Evolutionary conservation across 495 filamentous ascomycete genomes (phyloP), one percentile per base, ranked within the genome.

Genomic region (Durotheca rogersii): DNA sequence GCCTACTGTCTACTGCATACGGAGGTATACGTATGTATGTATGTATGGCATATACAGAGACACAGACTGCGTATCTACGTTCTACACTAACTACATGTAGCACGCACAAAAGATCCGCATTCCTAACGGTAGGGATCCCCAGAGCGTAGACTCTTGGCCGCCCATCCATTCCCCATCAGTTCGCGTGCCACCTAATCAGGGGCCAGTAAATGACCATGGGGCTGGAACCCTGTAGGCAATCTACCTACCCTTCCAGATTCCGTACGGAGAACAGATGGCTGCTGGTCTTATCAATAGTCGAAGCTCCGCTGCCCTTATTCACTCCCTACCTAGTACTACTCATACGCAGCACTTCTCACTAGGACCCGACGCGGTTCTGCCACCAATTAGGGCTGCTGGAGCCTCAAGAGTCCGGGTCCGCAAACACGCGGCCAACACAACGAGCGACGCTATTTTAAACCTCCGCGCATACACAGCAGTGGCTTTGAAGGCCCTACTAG

Each of bases 171-270:
- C 49, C 56, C 44, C 20, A 49, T 53, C 30, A 36, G 40, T 32
- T 12, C 31, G 3, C 21, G 20, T 21, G 42, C 47, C 45, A 41
- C 45, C 15, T 12, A 15, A 16, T 31, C 41, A 46, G 43, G 50
- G 36, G 37, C 49, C 56, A 50, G 11, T 14, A 12, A 17, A n/a
- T 47, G 41, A 41, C 19, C 53, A 31, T 38, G 41, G 35, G 33
- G 23, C 40, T 37, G 19, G 20, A 47, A 53, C 56, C 50, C 50
- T 59, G 56, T 41, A 46, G 25, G 50, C 29, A 59, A 59, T 59
- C 4, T 27, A 27, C 23, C 49, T 59, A 45, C 30, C 30, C 41
- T 43, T 47, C 45, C 40, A 41, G 41, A 38, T 41, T 46, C 34
- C 38, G 50, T 53, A 53, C 41, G 50, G 41, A 32, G 44, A 51